phyloP scores from a whole-genome alignment of 495 filamentous ascomycete species.

The Staphylotrichum longicolle region DNA sequence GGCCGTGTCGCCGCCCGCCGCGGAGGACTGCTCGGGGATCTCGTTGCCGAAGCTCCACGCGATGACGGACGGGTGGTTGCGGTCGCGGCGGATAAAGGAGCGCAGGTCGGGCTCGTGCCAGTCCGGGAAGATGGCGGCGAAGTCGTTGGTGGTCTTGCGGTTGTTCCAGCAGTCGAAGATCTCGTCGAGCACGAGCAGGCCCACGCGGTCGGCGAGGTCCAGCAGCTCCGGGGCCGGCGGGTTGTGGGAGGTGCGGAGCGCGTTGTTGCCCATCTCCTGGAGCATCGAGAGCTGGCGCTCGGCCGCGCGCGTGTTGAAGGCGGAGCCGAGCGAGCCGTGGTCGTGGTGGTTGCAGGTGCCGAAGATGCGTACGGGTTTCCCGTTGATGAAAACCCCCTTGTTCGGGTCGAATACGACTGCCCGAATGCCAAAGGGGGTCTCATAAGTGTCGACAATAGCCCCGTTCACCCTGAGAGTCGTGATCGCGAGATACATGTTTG shows the following conservation, averaged over 20 bases:
- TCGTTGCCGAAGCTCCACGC: constrained; percentile 52
- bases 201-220: constrained; percentile 55
- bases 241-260: constrained; percentile 51
- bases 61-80: constrained; percentile 52
- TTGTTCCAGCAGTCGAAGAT: constrained; percentile 49
- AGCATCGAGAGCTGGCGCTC: constrained; percentile 47
- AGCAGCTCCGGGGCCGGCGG: constrained; percentile 54
- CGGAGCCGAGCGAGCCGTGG: constrained; percentile 45
- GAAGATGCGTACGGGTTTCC: constrained; percentile 37
- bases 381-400: constrained; percentile 45
- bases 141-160: constrained; percentile 47
- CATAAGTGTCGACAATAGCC: constrained; percentile 43
- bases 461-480: constrained; percentile 33
- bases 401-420: constrained; percentile 34
- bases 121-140: constrained; percentile 45
- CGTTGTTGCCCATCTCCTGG: constrained; percentile 49
- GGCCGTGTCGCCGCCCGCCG: constrained; percentile 30
- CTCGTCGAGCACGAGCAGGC: constrained; percentile 56
- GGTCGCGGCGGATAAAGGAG: constrained; percentile 46
- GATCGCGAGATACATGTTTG: constrained; percentile 48
- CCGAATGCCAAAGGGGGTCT: constrained; percentile 51
- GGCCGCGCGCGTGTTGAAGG: constrained; percentile 46
- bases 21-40: constrained; percentile 39
- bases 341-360: constrained; percentile 51
- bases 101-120: constrained; percentile 52